Percentiles rank a stretch among this genome's conserved stretches.
Evolutionary conservation across 768 basidiomycete species (phyloP).

Genomic region (Kwoniella europaea): DNA sequence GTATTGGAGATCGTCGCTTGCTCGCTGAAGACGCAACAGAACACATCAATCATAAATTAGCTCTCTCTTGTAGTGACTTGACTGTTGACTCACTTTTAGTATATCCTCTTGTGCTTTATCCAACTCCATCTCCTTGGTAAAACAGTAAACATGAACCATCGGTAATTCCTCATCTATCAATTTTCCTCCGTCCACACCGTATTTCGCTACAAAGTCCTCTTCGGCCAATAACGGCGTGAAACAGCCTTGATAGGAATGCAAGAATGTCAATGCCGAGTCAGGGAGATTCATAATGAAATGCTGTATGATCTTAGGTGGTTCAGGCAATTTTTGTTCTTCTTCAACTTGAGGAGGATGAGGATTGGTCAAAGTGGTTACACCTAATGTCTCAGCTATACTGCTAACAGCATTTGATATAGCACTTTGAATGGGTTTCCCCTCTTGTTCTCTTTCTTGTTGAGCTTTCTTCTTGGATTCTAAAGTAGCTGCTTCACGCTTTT

Average conservation of each 20-base stretch:
- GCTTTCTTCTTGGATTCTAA: neutral
- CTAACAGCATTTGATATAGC: neutral
- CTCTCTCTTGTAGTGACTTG: too few species aligned
- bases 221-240: slow-evolving; percentile 61
- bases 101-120: slow-evolving; percentile 77
- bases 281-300: slow-evolving; percentile 99
- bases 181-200: slow-evolving; percentile 59
- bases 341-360: neutral
- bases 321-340: neutral
- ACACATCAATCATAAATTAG: too few species aligned
- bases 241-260: slow-evolving; percentile 84
- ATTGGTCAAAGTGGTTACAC: neutral
- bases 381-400: neutral
- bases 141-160: slow-evolving; percentile 94
- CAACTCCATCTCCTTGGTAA: slow-evolving; percentile 79
- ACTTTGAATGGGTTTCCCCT: neutral
- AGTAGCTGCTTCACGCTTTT: slow-evolving; percentile 1
- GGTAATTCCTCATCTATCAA: slow-evolving; percentile 66
- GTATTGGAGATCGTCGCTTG: slow-evolving; percentile 69
- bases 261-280: slow-evolving; percentile 83
- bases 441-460: neutral
- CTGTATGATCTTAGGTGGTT: slow-evolving; percentile 63
- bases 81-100: slow-evolving; percentile 66
- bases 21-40: slow-evolving; percentile 64
- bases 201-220: slow-evolving; percentile 58